Conservation (phyloP, 305 asterid species). For the Solanum chacoense region DNA sequence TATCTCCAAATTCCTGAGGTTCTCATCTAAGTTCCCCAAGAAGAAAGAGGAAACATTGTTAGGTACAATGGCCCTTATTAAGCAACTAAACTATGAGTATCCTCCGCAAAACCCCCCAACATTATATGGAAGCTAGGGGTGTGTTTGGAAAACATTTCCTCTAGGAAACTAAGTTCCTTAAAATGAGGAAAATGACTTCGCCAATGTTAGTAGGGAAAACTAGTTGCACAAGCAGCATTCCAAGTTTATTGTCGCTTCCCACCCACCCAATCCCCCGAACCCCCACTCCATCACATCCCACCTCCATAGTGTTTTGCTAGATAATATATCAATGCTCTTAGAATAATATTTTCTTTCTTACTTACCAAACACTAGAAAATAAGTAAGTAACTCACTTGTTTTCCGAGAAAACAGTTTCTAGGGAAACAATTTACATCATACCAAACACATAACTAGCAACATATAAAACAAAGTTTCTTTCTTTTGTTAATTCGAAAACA, state of each 20-base stretch:
- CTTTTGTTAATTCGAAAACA: background rate
- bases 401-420: background rate
- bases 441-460: background rate
- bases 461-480: background rate
- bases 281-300: background rate
- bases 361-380: background rate
- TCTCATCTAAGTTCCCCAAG: background rate
- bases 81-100: background rate
- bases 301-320: background rate
- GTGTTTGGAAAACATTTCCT: fast-evolving
- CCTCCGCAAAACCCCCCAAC: background rate
- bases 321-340: background rate
- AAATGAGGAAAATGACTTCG: background rate
- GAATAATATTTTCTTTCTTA: background rate
- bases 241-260: background rate
- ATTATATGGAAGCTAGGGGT: background rate
- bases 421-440: background rate
- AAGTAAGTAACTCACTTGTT: background rate
- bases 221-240: background rate
- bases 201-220: background rate
- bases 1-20: background rate
- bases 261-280: background rate
- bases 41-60: background rate
- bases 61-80: background rate
- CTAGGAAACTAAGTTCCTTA: background rate